Conservation (phyloP, 169 alveolate species). For the Babesia sp. region DNA sequence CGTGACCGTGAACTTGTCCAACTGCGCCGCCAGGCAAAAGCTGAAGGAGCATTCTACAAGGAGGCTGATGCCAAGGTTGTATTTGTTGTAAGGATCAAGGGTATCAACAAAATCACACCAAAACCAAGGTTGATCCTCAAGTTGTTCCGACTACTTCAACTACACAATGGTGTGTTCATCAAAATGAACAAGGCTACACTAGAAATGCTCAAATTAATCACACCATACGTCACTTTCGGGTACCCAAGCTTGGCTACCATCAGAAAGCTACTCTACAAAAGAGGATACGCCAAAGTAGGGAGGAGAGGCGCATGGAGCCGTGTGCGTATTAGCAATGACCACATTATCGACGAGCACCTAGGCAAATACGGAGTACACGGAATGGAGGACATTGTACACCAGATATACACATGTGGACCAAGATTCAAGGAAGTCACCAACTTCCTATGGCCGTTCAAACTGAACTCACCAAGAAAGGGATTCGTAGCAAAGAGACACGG, state of each 20-base stretch:
- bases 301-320: slow-evolving; percentile 79
- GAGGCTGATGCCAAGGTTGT: slow-evolving; percentile 94
- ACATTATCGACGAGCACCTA: slow-evolving; percentile 66
- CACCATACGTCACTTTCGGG: slow-evolving; percentile 97
- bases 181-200: slow-evolving; percentile 96
- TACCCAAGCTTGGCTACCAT: slow-evolving; percentile 94
- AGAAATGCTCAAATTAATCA: slow-evolving; percentile 95
- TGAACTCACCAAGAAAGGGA: slow-evolving; percentile 97
- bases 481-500: slow-evolving; percentile 96
- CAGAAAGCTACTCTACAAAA: slow-evolving; percentile 94
- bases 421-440: slow-evolving; percentile 98
- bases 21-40: slow-evolving; percentile 77
- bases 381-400: slow-evolving; percentile 98
- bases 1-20: slow-evolving; percentile 68
- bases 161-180: slow-evolving; percentile 97
- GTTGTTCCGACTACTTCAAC: slow-evolving; percentile 95
- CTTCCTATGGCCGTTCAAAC: slow-evolving; percentile 99
- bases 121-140: slow-evolving; percentile 92
- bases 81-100: slow-evolving; percentile 91
- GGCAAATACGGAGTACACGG: slow-evolving; percentile 83
- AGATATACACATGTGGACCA: slow-evolving; percentile 97
- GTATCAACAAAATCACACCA: slow-evolving; percentile 98
- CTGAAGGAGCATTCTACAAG: slow-evolving; percentile 74
- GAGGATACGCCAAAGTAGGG: slow-evolving; percentile 92
- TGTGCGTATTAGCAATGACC: slow-evolving; percentile 70